Evolutionary conservation across 345 rosid genomes (phyloP).

Genomic region (Corymbia maculata): DNA sequence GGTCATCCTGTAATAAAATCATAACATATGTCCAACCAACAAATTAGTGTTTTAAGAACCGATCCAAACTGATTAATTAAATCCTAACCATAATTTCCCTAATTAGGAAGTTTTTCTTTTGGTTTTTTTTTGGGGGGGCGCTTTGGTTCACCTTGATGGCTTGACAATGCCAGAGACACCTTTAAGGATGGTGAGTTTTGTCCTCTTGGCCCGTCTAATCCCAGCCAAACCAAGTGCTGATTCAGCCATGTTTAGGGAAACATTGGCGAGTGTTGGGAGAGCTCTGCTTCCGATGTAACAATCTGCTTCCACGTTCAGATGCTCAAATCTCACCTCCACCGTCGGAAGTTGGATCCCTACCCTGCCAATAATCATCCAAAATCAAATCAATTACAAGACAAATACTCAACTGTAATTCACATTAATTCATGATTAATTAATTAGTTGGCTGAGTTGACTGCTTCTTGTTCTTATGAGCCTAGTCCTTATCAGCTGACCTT

Average conservation of each 20-base stretch:
- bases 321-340: conserved; percentile 65
- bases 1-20: conserved; percentile 31
- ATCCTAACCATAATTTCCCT: background rate
- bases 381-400: background rate
- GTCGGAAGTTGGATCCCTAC: conserved; percentile 74
- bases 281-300: conserved; percentile 69
- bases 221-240: conserved; percentile 46
- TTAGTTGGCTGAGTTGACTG: background rate
- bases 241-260: conserved; percentile 50
- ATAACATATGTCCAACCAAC: background rate
- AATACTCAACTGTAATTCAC: background rate
- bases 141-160: conserved; percentile 46
- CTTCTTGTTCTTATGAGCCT: background rate
- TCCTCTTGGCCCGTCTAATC: conserved; percentile 45
- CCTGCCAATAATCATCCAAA: conserved; percentile 16
- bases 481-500: background rate
- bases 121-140: background rate
- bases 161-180: conserved; percentile 59
- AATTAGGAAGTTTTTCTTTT: background rate
- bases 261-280: conserved; percentile 64
- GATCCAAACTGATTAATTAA: background rate
- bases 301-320: conserved; percentile 47
- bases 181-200: conserved; percentile 73
- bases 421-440: background rate
- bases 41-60: background rate